Evolutionary conservation across 805 yeast species (phyloP).

Genomic region (Sporopachydermia quercuum): DNA sequence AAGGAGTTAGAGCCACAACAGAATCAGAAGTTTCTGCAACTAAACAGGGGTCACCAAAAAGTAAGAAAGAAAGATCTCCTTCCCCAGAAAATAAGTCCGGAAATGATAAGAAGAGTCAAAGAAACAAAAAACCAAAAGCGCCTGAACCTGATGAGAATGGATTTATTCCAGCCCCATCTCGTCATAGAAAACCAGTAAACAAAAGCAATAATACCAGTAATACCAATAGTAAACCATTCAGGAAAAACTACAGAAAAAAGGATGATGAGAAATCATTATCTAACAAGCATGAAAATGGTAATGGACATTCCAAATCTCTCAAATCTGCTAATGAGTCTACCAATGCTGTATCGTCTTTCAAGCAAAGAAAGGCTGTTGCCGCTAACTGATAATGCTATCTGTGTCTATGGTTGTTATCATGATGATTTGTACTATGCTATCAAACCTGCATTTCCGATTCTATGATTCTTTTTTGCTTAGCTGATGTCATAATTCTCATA

Average conservation of each 20-base stretch:
- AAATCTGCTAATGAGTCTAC: no score
- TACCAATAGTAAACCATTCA: neutral
- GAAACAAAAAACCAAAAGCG: conserved; percentile 8
- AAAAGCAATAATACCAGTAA: neutral
- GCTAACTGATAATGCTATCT: neutral
- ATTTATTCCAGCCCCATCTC: neutral
- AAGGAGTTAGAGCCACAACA: neutral
- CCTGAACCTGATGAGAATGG: conserved; percentile 1
- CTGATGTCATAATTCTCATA: no score
- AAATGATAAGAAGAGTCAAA: conserved; percentile 4
- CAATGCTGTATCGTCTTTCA: no score
- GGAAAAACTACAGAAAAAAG: neutral
- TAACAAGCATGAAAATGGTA: neutral
- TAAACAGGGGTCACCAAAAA: neutral
- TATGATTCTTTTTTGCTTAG: no score
- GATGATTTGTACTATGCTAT: no score
- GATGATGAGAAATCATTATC: neutral
- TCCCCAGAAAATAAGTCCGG: conserved; percentile 8
- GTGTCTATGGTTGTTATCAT: no score
- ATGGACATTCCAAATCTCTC: neutral
- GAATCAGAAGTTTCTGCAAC: neutral
- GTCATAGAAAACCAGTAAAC: neutral
- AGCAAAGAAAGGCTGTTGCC: neutral
- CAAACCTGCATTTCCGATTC: no score
- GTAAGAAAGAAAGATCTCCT: neutral